These are phyloP conservation scores for Leccinum arenicola DNA, from an alignment of 768 basidiomycete genomes.

Conservation along the genomic window DNA sequence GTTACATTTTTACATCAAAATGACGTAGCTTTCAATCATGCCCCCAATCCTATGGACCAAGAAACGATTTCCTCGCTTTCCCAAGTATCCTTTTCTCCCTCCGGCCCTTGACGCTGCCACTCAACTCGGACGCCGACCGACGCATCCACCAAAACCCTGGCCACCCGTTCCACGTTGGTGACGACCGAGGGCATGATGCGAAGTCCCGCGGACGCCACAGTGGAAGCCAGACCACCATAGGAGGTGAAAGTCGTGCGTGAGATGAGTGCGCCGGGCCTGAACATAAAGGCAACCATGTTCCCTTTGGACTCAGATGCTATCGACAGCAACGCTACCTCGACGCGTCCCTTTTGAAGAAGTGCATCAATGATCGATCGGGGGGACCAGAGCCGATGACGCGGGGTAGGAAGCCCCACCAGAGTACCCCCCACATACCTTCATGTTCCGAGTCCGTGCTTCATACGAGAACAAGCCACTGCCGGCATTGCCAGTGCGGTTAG, in stretches of 20 bases:
- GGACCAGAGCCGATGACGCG: neutral
- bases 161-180: constrained; percentile 18
- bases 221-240: constrained; percentile 17
- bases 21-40: constrained; percentile 1
- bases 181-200: constrained; percentile 23
- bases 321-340: constrained; percentile 18
- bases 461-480: constrained; percentile 11
- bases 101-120: constrained; percentile 21
- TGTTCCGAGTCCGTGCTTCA: constrained; percentile 21
- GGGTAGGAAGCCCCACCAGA: neutral
- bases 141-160: constrained; percentile 25
- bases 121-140: constrained; percentile 27
- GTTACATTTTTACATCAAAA: neutral
- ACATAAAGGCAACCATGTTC: constrained; percentile 16
- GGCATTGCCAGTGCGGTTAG: constrained; percentile 16
- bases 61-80: constrained; percentile 28
- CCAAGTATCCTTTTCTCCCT: constrained; percentile 23
- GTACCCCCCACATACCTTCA: constrained; percentile 18
- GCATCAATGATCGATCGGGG: neutral
- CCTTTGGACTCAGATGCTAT: constrained; percentile 13
- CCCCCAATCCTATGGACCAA: constrained; percentile 23
- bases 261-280: constrained; percentile 19
- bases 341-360: constrained; percentile 17
- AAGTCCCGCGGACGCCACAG: constrained; percentile 18
- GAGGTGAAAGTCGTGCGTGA: constrained; percentile 13